Evolutionary conservation across 176 grass and related monocot genomes (phyloP).

Genomic region (Eragrostis curvula): DNA sequence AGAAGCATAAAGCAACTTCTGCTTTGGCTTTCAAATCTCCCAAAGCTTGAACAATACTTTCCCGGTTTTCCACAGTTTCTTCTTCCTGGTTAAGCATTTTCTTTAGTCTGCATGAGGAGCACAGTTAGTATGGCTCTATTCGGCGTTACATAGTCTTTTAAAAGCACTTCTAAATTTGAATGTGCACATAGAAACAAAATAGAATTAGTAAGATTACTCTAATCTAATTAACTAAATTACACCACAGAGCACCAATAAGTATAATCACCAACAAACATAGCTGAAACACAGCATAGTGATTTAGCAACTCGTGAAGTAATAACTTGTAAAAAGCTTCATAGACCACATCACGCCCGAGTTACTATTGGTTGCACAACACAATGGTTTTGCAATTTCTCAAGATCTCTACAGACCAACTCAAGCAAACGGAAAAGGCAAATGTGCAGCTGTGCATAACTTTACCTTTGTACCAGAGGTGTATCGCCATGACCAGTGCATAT

Average conservation of each 20-base stretch:
- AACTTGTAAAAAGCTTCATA: not conserved
- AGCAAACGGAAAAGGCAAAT: slow-evolving; percentile 1
- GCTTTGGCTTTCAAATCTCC: slow-evolving; percentile 89
- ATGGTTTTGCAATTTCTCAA: slow-evolving; percentile 2
- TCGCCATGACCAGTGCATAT: slow-evolving; percentile 93
- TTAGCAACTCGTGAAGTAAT: not conserved
- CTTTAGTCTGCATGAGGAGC: slow-evolving; percentile 61
- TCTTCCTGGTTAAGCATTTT: slow-evolving; percentile 66
- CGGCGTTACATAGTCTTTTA: not conserved
- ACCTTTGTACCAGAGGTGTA: slow-evolving; percentile 92
- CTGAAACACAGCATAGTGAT: not conserved
- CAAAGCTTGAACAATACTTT: slow-evolving; percentile 71
- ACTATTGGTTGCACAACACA: not conserved
- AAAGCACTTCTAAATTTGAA: slow-evolving; percentile 7
- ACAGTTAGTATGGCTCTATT: not conserved
- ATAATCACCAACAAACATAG: not conserved
- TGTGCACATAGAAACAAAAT: not conserved
- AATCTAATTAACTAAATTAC: not conserved
- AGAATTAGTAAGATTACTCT: not conserved
- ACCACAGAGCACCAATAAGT: not conserved
- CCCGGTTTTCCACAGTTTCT: slow-evolving; percentile 45
- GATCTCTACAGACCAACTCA: slow-evolving; percentile 35
- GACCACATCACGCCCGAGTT: no score
- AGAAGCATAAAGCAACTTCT: slow-evolving; percentile 92
- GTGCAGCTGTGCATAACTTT: not conserved